Evolutionary conservation across 1,284 basidiomycete species (phyloP), one percentile per base, ranked within the genome.

Genomic region (Heterobasidion annosum): DNA sequence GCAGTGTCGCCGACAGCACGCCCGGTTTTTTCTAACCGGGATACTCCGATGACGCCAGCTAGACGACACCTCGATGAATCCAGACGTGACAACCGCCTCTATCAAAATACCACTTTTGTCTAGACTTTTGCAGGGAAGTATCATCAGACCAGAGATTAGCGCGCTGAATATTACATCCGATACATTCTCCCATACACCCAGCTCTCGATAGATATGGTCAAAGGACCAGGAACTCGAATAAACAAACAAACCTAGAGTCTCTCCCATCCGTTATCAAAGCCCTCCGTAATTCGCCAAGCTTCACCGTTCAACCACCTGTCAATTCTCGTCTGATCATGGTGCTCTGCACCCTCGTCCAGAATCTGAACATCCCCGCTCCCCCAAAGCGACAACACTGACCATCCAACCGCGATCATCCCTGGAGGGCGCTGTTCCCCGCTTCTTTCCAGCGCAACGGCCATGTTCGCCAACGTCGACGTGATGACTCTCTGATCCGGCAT

Each of bases 391-490:
- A 85, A 62, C 9, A 86, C 83, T n/a, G 87, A 79, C 95, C 95
- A 98, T 0, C 96, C 95, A 57, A 99, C 79, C 25, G 98, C 78
- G 64, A 98, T 88, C 89, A 99, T 95, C 1, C 93, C 95, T 0
- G 96, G 96, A 5, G 95, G 94, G 32, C 95, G 73, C 67, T 98
- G 93, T 62, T 94, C 91, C 4, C 92, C 91, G 6, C 76, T 71
- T 53, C 77, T 79, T 57, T 88, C 84, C 63, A 98, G 67, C 0
- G 90, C 93, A 12, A 71, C 71, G 6, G 79, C 79, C 43, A 98
- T 83, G 57, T 85, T 75, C 51, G 74, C 76, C 48, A 99, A 68
- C 0, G 94, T 98, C 6, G 88, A 89, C 15, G 79, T 79, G 16
- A 98, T 77, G 1, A 93, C 83, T 6, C 96, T 75, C 68, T 98